Conservation (phyloP, 441 rosid species). For the Erodium texanum region DNA sequence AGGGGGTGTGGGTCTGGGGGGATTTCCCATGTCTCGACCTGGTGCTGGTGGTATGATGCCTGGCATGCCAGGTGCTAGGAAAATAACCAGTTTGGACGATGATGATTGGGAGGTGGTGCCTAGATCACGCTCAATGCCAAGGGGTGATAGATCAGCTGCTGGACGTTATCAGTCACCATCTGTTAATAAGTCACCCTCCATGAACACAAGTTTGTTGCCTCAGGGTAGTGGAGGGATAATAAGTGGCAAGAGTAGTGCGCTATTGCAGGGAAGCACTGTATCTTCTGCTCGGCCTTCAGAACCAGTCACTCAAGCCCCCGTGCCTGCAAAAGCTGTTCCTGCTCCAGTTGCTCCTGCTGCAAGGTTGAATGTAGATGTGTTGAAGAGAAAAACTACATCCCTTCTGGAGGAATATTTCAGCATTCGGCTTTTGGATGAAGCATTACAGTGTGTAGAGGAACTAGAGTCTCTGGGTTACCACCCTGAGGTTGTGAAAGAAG, state of each 20-base stretch:
- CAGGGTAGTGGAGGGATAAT: constrained; percentile 62
- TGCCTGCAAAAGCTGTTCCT: constrained; percentile 19
- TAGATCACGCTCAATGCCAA: constrained; percentile 56
- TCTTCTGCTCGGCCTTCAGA: constrained; percentile 31
- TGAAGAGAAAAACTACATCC: constrained; percentile 45
- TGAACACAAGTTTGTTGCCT: constrained; percentile 56
- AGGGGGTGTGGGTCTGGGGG: constrained; percentile 40
- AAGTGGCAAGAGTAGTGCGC: constrained; percentile 61
- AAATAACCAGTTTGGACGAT: constrained; percentile 63
- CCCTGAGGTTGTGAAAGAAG: constrained; percentile 76
- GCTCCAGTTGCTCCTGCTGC: constrained; percentile 28
- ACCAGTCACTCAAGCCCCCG: constrained; percentile 21
- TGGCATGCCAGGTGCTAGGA: constrained; percentile 81
- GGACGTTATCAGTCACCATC: constrained; percentile 36
- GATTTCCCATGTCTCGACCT: constrained; percentile 53
- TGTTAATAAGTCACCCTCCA: constrained; percentile 37
- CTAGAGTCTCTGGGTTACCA: constrained; percentile 54
- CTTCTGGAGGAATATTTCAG: constrained; percentile 69
- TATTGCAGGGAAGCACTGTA: constrained; percentile 45
- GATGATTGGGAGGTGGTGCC: constrained; percentile 71
- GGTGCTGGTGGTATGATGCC: constrained; percentile 73
- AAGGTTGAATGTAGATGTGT: constrained; percentile 37
- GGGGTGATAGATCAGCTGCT: constrained; percentile 53
- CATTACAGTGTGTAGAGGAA: constrained; percentile 62
- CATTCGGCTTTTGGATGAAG: constrained; percentile 54